Percentiles rank a stretch among this genome's conserved stretches.
These are phyloP conservation scores for Geranium rotundifolium DNA, from an alignment of 345 rosid species.

Conservation along the genomic window DNA sequence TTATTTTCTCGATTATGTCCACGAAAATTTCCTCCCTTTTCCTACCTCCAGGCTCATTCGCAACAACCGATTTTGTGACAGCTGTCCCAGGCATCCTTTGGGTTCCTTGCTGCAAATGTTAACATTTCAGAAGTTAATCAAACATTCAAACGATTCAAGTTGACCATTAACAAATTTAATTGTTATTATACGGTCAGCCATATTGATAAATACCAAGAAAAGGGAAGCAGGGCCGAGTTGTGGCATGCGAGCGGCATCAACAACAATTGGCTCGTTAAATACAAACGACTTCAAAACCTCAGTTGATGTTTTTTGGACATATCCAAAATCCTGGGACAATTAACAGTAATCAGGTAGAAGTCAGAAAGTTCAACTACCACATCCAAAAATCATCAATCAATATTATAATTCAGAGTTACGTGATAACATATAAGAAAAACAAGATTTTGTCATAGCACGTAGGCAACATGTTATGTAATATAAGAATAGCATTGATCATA, in stretches of 20 bases:
- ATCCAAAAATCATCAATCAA: too few relatives aligned
- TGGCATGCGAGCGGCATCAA: conserved; percentile 68
- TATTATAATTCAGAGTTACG: too few relatives aligned
- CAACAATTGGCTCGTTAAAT: conserved; percentile 91
- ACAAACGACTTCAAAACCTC: conserved; percentile 86
- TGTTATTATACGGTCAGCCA: too few relatives aligned
- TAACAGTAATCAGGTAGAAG: neutral
- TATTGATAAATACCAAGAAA: conserved; percentile 47
- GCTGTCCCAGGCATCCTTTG: conserved; percentile 98
- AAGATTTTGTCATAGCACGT: too few relatives aligned
- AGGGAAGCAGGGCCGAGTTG: conserved; percentile 89
- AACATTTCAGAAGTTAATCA: too few relatives aligned
- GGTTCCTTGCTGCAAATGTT: conserved; percentile 63
- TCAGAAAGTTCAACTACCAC: too few relatives aligned
- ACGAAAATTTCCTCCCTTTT: conserved; percentile 96
- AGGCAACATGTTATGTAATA: too few relatives aligned
- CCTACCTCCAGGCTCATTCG: conserved; percentile 91
- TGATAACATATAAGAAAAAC: too few relatives aligned
- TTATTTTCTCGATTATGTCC: conserved; percentile 93
- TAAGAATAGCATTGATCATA: too few relatives aligned
- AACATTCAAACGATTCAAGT: too few relatives aligned
- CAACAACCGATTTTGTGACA: conserved; percentile 90
- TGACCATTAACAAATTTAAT: too few relatives aligned
- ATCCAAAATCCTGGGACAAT: conserved; percentile 77
- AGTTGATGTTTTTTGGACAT: conserved; percentile 91